Evolutionary conservation across 129 eudicot genomes (phyloP), one percentile per base, ranked within the genome.

Genomic region (Flaveria trinervia): DNA sequence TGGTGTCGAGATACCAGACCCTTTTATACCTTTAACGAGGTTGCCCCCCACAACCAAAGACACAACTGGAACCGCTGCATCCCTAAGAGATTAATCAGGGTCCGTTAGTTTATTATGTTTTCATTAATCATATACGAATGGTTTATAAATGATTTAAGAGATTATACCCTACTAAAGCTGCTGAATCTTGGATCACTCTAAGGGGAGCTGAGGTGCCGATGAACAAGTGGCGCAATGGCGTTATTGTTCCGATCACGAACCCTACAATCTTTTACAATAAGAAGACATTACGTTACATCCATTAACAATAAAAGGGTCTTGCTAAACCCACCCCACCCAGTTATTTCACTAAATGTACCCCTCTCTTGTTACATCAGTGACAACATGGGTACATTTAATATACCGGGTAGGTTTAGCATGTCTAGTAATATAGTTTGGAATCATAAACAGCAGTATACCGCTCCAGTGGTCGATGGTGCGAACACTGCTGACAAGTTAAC

Each of bases 1-100:
- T 16, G 88, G 83, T 39, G 66, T 70, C 68, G 77, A 81, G 65
- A 90, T 66, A 59, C 81, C 86, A 14, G 96, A 86, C 44, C 85
- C 95, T 30, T 80, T 84, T 41, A 89, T 57, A 52, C 97, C 96
- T 80, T 65, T 83, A 10, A 89, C 86, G 22, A 92, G 98, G 52
- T 90, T 92, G 39, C 88, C 98, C 72, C 98, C 98, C 79, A 92
- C 30, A 51, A 92, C 79, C 79, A 92, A 70, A 17, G 90, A 89
- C 68, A 86, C 45, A 66, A 85, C 56, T 44, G 96, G 98, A 46
- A 92, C 79, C 48, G 98, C 90, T 71, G 90, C 94, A 11, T 85
- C 89, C 71, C 98, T 92, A 86, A 80, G 73, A n/a, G 48, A 71
- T 26, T 33, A 65, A 52, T 26, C 11, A 65, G 9, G 41, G 14